Conservation (phyloP, 352 stramenopile species). For the Phytopythium aichiense region DNA sequence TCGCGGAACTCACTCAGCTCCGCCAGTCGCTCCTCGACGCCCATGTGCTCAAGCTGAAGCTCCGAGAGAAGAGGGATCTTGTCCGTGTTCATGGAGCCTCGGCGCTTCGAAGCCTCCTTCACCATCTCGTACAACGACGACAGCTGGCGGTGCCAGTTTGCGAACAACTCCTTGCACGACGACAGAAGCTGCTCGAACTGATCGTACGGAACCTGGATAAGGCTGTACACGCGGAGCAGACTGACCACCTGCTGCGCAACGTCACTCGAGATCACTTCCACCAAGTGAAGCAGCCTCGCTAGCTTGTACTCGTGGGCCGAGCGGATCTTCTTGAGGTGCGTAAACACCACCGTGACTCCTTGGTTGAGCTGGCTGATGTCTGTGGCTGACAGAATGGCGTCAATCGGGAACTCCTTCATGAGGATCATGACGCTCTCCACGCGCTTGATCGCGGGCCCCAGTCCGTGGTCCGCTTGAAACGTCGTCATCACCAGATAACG, state of each 20-base stretch:
- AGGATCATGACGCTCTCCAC: constrained; percentile 89
- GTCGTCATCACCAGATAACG: constrained; percentile 88
- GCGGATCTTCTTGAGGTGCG: constrained; percentile 89
- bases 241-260: constrained; percentile 78
- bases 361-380: constrained; percentile 83
- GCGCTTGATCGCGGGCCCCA: constrained; percentile 81
- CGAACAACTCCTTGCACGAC: constrained; percentile 82
- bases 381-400: constrained; percentile 88
- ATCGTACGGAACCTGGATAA: constrained; percentile 82
- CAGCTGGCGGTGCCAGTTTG: constrained; percentile 84
- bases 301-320: constrained; percentile 88
- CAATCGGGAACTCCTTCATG: constrained; percentile 93
- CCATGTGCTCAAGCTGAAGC: constrained; percentile 81
- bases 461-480: constrained; percentile 88
- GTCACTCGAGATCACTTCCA: constrained; percentile 87
- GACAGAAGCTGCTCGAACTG: constrained; percentile 76
- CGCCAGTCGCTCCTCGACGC: constrained; percentile 83
- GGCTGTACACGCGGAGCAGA: constrained; percentile 74
- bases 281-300: constrained; percentile 64
- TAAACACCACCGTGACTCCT: constrained; percentile 79
- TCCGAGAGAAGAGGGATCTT: constrained; percentile 77
- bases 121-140: constrained; percentile 81
- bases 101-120: constrained; percentile 83
- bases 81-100: constrained; percentile 78
- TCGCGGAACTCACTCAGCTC: constrained; percentile 90